Conservation (phyloP, 2,329 filamentous ascomycete genomes). For the Ophiostoma ulmi region DNA sequence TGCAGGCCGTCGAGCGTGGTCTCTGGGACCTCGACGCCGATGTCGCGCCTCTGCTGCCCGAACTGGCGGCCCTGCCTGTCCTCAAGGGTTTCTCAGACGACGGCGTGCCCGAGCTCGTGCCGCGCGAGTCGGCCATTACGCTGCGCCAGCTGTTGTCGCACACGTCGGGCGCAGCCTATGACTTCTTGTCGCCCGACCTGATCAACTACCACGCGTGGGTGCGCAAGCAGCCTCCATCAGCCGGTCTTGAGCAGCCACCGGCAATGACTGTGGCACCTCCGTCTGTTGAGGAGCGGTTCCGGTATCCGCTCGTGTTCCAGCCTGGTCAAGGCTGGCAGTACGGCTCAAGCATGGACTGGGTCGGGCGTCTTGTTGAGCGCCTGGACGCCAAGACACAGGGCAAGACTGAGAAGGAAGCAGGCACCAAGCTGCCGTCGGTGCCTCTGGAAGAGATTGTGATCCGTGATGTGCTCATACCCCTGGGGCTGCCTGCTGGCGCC, state of each 20-base stretch:
- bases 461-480: constrained; percentile 24
- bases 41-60: constrained; percentile 31
- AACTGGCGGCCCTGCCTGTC: constrained; percentile 26
- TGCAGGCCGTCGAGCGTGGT: constrained; percentile 46
- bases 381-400: constrained; percentile 14
- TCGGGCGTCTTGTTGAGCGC: constrained; percentile 26
- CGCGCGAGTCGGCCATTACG: constrained; percentile 24
- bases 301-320: constrained; percentile 26
- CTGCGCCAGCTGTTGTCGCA: constrained; percentile 27
- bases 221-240: constrained; percentile 12
- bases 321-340: constrained; percentile 28
- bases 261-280: not conserved
- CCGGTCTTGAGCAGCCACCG: constrained; percentile 13
- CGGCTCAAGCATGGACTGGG: constrained; percentile 27
- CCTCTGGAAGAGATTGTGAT: constrained; percentile 25
- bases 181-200: constrained; percentile 23
- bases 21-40: constrained; percentile 44
- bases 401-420: not conserved
- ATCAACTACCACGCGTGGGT: constrained; percentile 18
- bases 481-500: constrained; percentile 24
- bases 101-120: constrained; percentile 17
- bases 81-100: constrained; percentile 21
- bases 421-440: constrained; percentile 13
- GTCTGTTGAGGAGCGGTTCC: constrained; percentile 24
- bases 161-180: constrained; percentile 27